Evolutionary conservation across 306 rosid genomes (phyloP).

Genomic region (Cyclanthera cordifolia): DNA sequence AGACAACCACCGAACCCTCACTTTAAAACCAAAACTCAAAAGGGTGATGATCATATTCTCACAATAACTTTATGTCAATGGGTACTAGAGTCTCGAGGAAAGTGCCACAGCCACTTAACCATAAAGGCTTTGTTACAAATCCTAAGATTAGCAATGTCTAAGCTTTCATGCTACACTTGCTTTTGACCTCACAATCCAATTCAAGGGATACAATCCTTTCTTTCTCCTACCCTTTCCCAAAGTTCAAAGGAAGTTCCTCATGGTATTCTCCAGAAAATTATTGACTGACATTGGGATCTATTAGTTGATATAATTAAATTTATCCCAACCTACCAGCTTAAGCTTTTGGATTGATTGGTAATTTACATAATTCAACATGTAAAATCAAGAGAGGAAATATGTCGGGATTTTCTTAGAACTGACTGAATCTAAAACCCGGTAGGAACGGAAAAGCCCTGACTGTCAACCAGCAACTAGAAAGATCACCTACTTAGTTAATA

Average conservation of each 20-base stretch:
- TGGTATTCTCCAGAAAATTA: neutral
- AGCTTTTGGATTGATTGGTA: too few relatives aligned
- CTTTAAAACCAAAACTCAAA: too few relatives aligned
- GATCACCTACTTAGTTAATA: neutral
- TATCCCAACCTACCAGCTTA: too few relatives aligned
- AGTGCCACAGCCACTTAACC: too few relatives aligned
- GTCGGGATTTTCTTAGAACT: neutral
- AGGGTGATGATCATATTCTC: too few relatives aligned
- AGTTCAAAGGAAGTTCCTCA: neutral
- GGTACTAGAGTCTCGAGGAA: too few relatives aligned
- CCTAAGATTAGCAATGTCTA: neutral
- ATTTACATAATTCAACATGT: too few relatives aligned
- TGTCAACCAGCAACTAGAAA: neutral
- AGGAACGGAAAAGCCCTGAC: too few relatives aligned
- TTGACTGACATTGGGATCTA: neutral
- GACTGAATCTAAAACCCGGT: neutral
- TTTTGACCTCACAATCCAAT: neutral
- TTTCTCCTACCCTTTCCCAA: neutral
- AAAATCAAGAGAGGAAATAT: neutral
- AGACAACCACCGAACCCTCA: too few relatives aligned
- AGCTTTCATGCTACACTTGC: neutral
- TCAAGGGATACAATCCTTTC: neutral
- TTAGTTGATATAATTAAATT: too few relatives aligned
- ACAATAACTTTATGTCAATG: too few relatives aligned
- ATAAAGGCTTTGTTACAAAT: neutral